These are phyloP conservation scores for Euphorbia schlechtendalii DNA, from an alignment of 441 rosid genomes.

Conservation along the genomic window DNA sequence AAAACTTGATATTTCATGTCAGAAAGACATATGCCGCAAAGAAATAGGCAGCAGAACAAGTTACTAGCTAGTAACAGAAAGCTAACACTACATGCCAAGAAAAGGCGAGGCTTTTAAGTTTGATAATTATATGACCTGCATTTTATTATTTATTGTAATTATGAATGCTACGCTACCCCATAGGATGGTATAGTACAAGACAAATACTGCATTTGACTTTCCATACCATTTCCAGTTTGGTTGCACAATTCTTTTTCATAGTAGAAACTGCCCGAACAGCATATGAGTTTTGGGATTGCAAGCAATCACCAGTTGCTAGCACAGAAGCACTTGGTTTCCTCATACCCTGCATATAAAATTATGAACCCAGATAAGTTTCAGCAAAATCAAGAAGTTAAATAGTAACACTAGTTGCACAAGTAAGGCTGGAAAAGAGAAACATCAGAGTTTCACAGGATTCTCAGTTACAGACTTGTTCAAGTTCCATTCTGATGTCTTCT, in stretches of 20 bases:
- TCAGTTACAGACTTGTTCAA: slow-evolving; percentile 34
- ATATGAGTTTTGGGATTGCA: slow-evolving; percentile 33
- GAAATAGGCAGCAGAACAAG: neutral
- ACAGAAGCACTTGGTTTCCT: slow-evolving; percentile 22
- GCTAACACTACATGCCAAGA: neutral
- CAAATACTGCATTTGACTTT: neutral
- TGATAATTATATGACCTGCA: neutral
- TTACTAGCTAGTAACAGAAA: neutral
- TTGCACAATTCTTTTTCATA: slow-evolving; percentile 39
- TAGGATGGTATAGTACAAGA: neutral
- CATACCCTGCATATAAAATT: slow-evolving; percentile 39
- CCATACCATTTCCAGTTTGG: slow-evolving; percentile 58
- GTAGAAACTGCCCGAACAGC: slow-evolving; percentile 40
- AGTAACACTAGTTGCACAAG: neutral
- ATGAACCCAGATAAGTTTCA: slow-evolving; percentile 14
- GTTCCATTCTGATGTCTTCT: slow-evolving; percentile 55
- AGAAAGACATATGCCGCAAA: neutral
- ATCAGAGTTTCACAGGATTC: slow-evolving; percentile 14
- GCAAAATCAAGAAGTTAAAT: slow-evolving; percentile 5
- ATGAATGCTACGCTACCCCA: neutral
- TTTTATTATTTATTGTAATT: neutral
- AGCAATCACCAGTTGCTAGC: slow-evolving; percentile 20
- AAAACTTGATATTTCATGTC: neutral
- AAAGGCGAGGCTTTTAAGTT: neutral
- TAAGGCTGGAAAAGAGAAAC: slow-evolving; percentile 4